These are phyloP conservation scores for Aspergillus oerlinghausenensis DNA, from an alignment of 2,329 filamentous ascomycete genomes.

Conservation along the genomic window DNA sequence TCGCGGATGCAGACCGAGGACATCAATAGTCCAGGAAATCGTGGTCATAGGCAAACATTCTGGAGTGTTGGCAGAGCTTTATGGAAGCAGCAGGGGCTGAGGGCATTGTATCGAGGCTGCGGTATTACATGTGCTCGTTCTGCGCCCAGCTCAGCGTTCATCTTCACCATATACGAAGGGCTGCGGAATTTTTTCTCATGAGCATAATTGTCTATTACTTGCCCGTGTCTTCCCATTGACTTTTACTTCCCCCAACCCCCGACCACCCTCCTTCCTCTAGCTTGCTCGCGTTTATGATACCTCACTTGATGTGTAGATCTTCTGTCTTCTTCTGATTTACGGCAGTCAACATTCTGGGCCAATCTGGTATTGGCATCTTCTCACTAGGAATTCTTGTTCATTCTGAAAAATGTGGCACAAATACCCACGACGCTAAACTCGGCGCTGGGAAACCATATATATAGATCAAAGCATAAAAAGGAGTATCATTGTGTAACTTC, in stretches of 20 bases:
- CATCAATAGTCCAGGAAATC: constrained; percentile 40
- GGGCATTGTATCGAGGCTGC: constrained; percentile 86
- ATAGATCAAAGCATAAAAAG: neutral
- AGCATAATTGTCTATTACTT: constrained; percentile 3
- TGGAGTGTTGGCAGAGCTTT: constrained; percentile 64
- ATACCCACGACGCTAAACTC: neutral
- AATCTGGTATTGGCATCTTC: constrained; percentile 13
- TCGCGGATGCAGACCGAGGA: constrained; percentile 92
- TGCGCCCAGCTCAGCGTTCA: constrained; percentile 94
- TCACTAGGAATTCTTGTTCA: neutral
- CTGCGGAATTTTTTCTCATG: constrained; percentile 63
- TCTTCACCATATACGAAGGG: constrained; percentile 91
- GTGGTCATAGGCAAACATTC: constrained; percentile 61
- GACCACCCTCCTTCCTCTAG: neutral
- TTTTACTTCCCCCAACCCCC: neutral
- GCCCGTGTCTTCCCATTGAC: neutral
- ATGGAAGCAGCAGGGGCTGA: constrained; percentile 78
- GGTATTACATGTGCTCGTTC: constrained; percentile 86
- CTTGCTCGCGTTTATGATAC: constrained; percentile 13
- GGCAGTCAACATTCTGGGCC: constrained; percentile 5
- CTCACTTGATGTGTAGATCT: constrained; percentile 8
- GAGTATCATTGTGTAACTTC: neutral
- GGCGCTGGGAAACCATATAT: neutral
- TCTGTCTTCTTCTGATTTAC: constrained; percentile 5
- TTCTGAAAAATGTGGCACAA: neutral